Conservation (phyloP, 371 early-diverging fungal species). For the Parasitella parasitica region DNA sequence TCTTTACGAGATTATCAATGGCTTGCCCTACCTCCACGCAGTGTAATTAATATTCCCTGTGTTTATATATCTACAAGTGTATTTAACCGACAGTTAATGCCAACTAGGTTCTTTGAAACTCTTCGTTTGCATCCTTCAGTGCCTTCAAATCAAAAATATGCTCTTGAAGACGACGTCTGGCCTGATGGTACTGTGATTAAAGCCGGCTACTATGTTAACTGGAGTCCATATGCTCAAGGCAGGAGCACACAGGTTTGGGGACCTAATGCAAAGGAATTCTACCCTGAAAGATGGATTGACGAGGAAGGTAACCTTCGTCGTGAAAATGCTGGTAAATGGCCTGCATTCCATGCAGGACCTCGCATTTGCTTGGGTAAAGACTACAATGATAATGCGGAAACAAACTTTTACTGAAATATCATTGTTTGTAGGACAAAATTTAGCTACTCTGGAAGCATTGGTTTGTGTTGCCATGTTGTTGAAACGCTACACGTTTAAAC, state of each 20-base stretch:
- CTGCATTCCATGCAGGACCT: slow-evolving; percentile 68
- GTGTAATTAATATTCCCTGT: slow-evolving; percentile 42
- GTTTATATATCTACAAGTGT: not conserved
- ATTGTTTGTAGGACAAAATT: slow-evolving; percentile 41
- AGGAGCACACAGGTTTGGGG: slow-evolving; percentile 62
- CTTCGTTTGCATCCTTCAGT: slow-evolving; percentile 65
- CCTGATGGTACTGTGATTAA: slow-evolving; percentile 63
- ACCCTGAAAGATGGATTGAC: slow-evolving; percentile 64
- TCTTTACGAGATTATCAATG: slow-evolving; percentile 48
- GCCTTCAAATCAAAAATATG: slow-evolving; percentile 58
- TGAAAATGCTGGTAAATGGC: slow-evolving; percentile 33
- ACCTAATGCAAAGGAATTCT: slow-evolving; percentile 56
- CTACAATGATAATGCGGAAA: not conserved
- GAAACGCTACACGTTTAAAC: slow-evolving; percentile 39
- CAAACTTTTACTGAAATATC: slow-evolving; percentile 20
- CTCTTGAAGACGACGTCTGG: slow-evolving; percentile 55
- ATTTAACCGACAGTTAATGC: no score
- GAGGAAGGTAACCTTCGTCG: slow-evolving; percentile 26
- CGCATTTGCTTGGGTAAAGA: slow-evolving; percentile 60
- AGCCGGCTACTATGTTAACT: slow-evolving; percentile 51
- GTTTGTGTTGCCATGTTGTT: slow-evolving; percentile 40
- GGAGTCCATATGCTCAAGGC: slow-evolving; percentile 57
- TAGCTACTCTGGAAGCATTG: slow-evolving; percentile 51
- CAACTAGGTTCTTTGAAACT: slow-evolving; percentile 50
- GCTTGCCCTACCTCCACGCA: slow-evolving; percentile 22